Conservation (phyloP, 768 basidiomycete genomes). For the Pisolithus albus region DNA sequence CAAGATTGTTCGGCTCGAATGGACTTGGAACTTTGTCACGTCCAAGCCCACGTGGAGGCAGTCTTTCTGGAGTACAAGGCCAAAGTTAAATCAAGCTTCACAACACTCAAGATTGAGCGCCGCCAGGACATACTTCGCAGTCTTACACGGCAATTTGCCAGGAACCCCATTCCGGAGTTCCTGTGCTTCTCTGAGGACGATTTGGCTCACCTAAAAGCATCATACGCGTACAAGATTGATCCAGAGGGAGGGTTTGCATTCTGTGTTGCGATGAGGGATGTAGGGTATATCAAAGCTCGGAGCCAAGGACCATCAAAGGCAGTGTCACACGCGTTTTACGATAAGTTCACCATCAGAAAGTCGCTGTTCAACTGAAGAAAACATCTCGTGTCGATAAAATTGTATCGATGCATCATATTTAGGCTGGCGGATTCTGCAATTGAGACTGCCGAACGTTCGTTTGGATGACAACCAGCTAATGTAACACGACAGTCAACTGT, state of each 20-base stretch:
- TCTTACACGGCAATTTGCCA: conserved; percentile 37
- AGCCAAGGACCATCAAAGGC: conserved; percentile 37
- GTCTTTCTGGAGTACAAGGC: conserved; percentile 26
- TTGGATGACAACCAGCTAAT: conserved; percentile 63
- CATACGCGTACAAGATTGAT: conserved; percentile 44
- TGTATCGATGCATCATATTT: not conserved
- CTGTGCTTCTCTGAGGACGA: conserved; percentile 18
- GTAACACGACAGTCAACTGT: conserved; percentile 10
- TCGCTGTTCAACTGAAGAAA: conserved; percentile 3
- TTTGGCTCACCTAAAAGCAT: conserved; percentile 38
- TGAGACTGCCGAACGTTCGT: conserved; percentile 42
- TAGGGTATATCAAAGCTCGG: conserved; percentile 47
- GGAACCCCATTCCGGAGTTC: conserved; percentile 25
- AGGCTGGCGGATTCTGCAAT: conserved; percentile 9
- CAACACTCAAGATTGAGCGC: conserved; percentile 32
- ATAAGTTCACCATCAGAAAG: conserved; percentile 28
- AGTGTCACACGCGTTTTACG: conserved; percentile 38
- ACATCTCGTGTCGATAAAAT: not conserved
- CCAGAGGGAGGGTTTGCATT: conserved; percentile 39
- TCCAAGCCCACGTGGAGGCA: conserved; percentile 36
- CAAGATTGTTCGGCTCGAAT: conserved; percentile 13
- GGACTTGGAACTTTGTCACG: conserved; percentile 29
- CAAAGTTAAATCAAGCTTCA: conserved; percentile 26
- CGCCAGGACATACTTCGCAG: conserved; percentile 43
- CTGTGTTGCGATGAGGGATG: conserved; percentile 48